Percentiles rank a stretch among this genome's conserved stretches.
phyloP scores from a whole-genome alignment of 306 rosid genomes.

The Rosa chinensis region DNA sequence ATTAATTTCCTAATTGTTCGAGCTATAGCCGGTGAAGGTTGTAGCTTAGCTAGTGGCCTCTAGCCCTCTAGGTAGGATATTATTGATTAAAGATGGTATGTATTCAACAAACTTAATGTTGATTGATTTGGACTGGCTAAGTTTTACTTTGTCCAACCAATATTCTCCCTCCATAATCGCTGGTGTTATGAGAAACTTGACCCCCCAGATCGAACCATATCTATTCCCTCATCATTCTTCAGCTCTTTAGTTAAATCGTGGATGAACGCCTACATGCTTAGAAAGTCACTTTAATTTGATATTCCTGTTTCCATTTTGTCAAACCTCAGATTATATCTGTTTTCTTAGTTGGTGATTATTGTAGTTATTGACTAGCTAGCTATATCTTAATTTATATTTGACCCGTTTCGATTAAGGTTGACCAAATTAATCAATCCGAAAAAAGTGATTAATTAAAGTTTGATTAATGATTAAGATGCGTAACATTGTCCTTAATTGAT shows the following conservation, averaged over 20 bases:
- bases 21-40: not conserved
- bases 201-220: slow-evolving; percentile 71
- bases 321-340: slow-evolving; percentile 32
- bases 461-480: slow-evolving; percentile 1
- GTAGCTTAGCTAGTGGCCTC: not conserved
- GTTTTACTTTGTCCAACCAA: slow-evolving; percentile 20
- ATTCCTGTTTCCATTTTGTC: slow-evolving; percentile 40
- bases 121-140: not conserved
- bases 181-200: slow-evolving; percentile 25
- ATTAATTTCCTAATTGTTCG: not conserved
- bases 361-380: slow-evolving; percentile 24
- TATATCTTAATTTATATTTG: slow-evolving; percentile 15
- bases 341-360: slow-evolving; percentile 26
- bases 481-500: slow-evolving; percentile 3
- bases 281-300: slow-evolving; percentile 1
- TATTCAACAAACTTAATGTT: not conserved
- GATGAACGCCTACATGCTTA: slow-evolving; percentile 31
- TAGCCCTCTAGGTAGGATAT: not conserved
- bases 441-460: not conserved
- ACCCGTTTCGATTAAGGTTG: slow-evolving; percentile 14
- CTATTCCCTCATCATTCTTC: slow-evolving; percentile 49
- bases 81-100: slow-evolving; percentile 5
- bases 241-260: slow-evolving; percentile 22
- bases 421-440: not conserved
- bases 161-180: slow-evolving; percentile 26